Base-by-base conservation (phyloP, 805 yeast species). In the Dipodascus geniculatus region DNA sequence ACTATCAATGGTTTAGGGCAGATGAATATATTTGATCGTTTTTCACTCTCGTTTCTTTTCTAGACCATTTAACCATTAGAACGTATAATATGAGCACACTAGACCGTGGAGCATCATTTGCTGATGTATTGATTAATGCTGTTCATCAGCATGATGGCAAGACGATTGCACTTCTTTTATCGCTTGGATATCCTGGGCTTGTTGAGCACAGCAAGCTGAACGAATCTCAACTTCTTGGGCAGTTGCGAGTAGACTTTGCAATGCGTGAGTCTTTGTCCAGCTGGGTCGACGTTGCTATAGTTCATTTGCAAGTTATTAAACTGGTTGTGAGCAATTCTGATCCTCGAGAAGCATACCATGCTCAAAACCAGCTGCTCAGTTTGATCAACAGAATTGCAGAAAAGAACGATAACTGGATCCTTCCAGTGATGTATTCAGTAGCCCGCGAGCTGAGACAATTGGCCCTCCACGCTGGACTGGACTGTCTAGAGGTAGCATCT, bases 361-460 rank as follows among this genome's bases (percentile, higher is more conserved):
- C 58, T 22, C 67, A 66, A 55, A 65, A 63, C 51, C 42, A 54
- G 3, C 56, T 65, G 28, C 24, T 23, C 49, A 58, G 62, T 8
- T 82, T 88, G 58, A 77, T 74, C 1, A 88, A 81, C 64, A 86
- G 88, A 1, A 93, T 87, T 3, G 96, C 96, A 48, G 91, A 83
- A 61, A 84, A 86, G 23, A 85, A 82, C 61, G 87, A 73, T 8
- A 93, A 83, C 69, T 88, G 96, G 67, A 54, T 64, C 19, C 54
- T 64, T 28, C 65, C 67, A 1, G 61, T 59, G 3, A 48, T 68
- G 49, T 63, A 55, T 50, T 51, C 59, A 1, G 62, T 66, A 2
- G 60, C 65, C 22, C 51, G 56, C 17, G 66, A 68, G 42, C 57
- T 68, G 19, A 58, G 66, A 22, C 59, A 57, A 48, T 49, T 66